Evolutionary conservation across 1,284 basidiomycete genomes (phyloP).

Genomic region (Trichosporon asahii): DNA sequence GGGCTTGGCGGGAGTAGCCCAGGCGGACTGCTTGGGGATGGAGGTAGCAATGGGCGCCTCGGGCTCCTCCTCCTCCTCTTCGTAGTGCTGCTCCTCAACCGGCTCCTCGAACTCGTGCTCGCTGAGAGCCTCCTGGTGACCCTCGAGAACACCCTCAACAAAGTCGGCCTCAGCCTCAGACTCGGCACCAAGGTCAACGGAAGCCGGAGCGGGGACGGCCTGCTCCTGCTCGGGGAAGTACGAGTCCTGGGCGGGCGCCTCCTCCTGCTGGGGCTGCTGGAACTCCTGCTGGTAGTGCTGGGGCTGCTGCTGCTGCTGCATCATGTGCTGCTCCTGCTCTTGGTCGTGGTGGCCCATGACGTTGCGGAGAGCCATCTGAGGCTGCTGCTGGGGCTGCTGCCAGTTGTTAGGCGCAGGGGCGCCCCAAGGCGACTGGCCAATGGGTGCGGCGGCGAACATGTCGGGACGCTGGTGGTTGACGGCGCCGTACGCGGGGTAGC

Average conservation of each 20-base stretch:
- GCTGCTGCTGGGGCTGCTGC: conserved; percentile 20
- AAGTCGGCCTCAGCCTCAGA: conserved; percentile 13
- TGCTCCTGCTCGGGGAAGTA: conserved; percentile 28
- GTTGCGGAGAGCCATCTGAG: conserved; percentile 13
- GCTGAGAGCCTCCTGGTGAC: conserved; percentile 3
- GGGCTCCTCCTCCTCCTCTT: conserved; percentile 7
- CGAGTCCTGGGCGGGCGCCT: conserved; percentile 21
- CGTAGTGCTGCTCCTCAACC: conserved; percentile 2
- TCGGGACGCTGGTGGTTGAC: conserved; percentile 26
- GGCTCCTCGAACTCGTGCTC: conserved; percentile 12
- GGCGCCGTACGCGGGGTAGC: conserved; percentile 13
- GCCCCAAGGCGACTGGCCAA: conserved; percentile 37
- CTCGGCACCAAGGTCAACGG: conserved; percentile 20
- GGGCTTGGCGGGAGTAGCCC: conserved; percentile 16
- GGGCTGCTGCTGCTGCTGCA: conserved; percentile 24
- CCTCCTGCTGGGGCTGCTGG: conserved; percentile 13
- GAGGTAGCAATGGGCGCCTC: conserved; percentile 16
- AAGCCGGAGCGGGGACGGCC: conserved; percentile 9
- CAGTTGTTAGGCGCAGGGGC: conserved; percentile 15
- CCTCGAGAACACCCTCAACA: conserved; percentile 20
- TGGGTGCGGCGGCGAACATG: conserved; percentile 16
- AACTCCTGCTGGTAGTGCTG: conserved; percentile 15
- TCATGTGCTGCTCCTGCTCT: conserved; percentile 1
- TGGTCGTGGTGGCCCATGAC: conserved; percentile 7
- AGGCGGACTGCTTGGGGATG: conserved; percentile 9